Base-by-base conservation (phyloP, 83 land plant species). In the Thuja plicata region DNA sequence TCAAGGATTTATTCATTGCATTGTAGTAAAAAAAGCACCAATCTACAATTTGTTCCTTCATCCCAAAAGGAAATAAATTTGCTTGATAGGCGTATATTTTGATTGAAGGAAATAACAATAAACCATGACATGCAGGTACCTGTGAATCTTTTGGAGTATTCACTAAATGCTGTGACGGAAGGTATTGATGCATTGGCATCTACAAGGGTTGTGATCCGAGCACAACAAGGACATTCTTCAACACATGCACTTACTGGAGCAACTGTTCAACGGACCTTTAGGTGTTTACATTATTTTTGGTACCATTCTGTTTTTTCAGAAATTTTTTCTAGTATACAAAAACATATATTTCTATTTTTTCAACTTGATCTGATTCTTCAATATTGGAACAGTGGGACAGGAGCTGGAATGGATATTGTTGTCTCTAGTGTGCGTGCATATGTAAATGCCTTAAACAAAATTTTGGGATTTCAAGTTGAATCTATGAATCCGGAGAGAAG, bases 141-240 rank as follows among this genome's bases (percentile, higher is more conserved):
- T 8, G 97, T 93, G 11, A 94, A 92, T 16, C 97, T 98, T 86
- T 60, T 94, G 12, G 99, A 98, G 90, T 98, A 98, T 89, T 89
- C 95, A 16, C 70, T 98, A 90, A 96, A 35, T 84, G 93, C 95
- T 37, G 99, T 98, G 16, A 98, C 99, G 13, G 99, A 98, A 91
- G 99, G 99, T 37, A 98, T 97, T 50, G 99, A 98, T 93, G 99
- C 99, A 45, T 92, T 98, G 82, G 99, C 99, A 38, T 85, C 96
- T 46, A 98, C 99, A 38, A 86, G 99, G 87, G 99, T 98, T 77
- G 92, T 95, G 50, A 94, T 98, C 37, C 90, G 95, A 19, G 93
- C 91, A 55, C 94, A 96, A 9, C 92, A 93, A 37, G 85, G 87
- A 16, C 92, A 89, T 48, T 57, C 91, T 41, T 87, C 95, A 5